Conservation (phyloP, 495 filamentous ascomycete genomes). For the Talaromyces borbonicus region DNA sequence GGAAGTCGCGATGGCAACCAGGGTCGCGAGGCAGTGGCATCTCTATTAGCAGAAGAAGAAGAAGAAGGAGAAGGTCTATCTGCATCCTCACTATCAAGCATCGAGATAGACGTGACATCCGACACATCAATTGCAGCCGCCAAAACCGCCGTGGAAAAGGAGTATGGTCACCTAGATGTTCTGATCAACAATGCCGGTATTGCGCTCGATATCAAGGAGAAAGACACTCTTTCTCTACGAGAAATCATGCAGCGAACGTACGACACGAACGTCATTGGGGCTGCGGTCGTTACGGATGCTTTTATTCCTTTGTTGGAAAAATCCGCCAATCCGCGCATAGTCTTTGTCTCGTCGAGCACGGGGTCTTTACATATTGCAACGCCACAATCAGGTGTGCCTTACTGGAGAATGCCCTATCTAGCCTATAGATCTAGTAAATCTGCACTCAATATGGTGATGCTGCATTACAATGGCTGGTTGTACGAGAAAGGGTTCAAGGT, state of each 20-base stretch:
- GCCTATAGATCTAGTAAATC: conserved; percentile 24
- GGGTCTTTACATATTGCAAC: conserved; percentile 21
- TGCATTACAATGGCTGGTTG: conserved; percentile 16
- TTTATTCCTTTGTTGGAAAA: conserved; percentile 36
- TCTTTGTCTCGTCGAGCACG: conserved; percentile 29
- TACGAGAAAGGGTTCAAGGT: conserved; percentile 18
- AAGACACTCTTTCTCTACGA: conserved; percentile 13
- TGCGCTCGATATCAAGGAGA: conserved; percentile 16
- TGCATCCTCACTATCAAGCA: conserved; percentile 13
- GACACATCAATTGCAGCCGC: conserved; percentile 29
- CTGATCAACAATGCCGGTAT: conserved; percentile 34
- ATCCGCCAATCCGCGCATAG: conserved; percentile 25
- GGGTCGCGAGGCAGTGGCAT: conserved; percentile 15
- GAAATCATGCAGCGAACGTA: conserved; percentile 23
- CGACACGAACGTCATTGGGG: conserved; percentile 33
- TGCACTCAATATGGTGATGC: conserved; percentile 29
- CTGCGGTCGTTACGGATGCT: conserved; percentile 27
- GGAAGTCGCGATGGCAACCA: conserved; percentile 19
- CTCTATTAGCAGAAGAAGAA: conserved; percentile 13
- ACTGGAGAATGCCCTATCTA: not conserved
- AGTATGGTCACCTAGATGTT: conserved; percentile 22
- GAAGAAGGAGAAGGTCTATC: no score
- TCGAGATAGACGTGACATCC: conserved; percentile 31
- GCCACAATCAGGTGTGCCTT: not conserved
- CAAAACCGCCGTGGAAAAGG: conserved; percentile 18